Percentiles rank a stretch among this genome's conserved stretches.
Conservation (phyloP, 2,329 filamentous ascomycete genomes). For the Hawksworthiomyces lignivorus region DNA sequence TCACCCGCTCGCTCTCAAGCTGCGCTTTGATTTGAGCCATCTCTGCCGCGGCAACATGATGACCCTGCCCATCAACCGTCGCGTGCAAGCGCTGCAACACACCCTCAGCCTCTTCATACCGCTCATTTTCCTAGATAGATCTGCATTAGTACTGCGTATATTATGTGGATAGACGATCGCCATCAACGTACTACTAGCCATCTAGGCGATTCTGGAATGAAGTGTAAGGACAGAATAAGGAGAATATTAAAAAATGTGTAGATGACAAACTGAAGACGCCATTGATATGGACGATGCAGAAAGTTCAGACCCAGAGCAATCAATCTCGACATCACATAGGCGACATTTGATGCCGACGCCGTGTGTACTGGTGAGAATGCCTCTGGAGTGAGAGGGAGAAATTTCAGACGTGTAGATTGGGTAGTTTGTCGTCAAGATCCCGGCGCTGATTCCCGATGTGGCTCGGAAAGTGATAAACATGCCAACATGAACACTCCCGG, state of each 20-base stretch:
- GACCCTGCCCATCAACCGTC: neutral
- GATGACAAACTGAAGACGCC: neutral
- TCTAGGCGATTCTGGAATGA: neutral
- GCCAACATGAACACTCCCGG: too few species aligned
- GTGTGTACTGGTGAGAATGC: too few species aligned
- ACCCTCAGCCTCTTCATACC: neutral
- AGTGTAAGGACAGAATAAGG: neutral
- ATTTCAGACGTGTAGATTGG: too few species aligned
- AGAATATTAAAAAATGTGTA: too few species aligned
- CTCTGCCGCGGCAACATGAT: neutral
- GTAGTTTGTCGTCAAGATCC: too few species aligned
- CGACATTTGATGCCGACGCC: neutral
- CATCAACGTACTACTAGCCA: too few species aligned
- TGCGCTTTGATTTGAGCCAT: conserved; percentile 2
- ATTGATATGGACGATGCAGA: neutral
- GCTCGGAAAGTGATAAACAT: too few species aligned
- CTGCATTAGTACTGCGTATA: too few species aligned
- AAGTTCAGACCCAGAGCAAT: neutral
- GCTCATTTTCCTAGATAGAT: neutral
- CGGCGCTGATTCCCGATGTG: too few species aligned
- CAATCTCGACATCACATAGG: neutral
- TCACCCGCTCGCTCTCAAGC: neutral
- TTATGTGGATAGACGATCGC: too few species aligned
- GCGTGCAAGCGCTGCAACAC: neutral
- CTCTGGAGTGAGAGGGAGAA: too few species aligned